Evolutionary conservation across 805 yeast genomes (phyloP).

Genomic region (Wickerhamomyces mucosus): DNA sequence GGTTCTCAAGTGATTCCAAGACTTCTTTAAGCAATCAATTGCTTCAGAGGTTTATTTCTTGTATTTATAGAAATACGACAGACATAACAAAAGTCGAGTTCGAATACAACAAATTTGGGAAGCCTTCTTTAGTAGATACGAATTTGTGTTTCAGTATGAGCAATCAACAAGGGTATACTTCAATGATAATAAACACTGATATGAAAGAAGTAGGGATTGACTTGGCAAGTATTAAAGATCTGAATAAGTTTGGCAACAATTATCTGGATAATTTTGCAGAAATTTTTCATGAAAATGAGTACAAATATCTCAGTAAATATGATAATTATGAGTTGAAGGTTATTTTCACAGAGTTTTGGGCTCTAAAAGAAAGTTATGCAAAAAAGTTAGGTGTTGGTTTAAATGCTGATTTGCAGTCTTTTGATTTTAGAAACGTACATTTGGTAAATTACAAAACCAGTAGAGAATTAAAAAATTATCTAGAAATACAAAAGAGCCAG

Average conservation of each 20-base stretch:
- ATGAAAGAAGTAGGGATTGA: constrained; percentile 34
- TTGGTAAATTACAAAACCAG: neutral
- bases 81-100: constrained; percentile 18
- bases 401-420: constrained; percentile 22
- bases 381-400: constrained; percentile 60
- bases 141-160: constrained; percentile 44
- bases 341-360: constrained; percentile 58
- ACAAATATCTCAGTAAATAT: constrained; percentile 19
- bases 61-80: constrained; percentile 18
- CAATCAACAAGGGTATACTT: constrained; percentile 42
- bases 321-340: constrained; percentile 13
- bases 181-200: constrained; percentile 29
- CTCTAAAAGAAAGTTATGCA: constrained; percentile 68
- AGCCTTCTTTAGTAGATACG: constrained; percentile 35
- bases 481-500: neutral
- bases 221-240: constrained; percentile 29
- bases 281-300: constrained; percentile 33
- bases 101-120: constrained; percentile 37
- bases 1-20: constrained; percentile 23
- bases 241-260: constrained; percentile 19
- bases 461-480: neutral
- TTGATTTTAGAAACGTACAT: constrained; percentile 20
- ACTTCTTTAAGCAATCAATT: constrained; percentile 36
- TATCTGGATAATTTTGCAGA: constrained; percentile 21
- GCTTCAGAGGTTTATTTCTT: constrained; percentile 34